Conservation (phyloP, 208 protist species). For the Wallacemonas sp. region DNA sequence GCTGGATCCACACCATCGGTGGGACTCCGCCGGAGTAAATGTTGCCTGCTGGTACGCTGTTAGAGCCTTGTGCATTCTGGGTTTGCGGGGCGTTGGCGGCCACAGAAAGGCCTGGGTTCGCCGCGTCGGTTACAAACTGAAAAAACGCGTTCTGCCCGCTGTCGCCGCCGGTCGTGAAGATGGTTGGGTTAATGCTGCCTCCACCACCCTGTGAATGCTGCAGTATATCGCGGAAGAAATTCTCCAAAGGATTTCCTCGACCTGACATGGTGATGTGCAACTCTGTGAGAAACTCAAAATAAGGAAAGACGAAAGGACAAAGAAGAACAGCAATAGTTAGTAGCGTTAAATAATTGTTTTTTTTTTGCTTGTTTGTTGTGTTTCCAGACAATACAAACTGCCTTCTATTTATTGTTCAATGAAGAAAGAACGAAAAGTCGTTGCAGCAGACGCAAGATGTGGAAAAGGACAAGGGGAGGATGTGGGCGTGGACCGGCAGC, state of each 20-base stretch:
- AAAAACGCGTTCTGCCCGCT: neutral
- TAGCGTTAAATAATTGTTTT: neutral
- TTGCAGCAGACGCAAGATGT: too few relatives aligned
- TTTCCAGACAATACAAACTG: too few relatives aligned
- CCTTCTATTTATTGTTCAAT: too few relatives aligned
- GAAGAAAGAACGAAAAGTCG: too few relatives aligned
- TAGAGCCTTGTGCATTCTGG: neutral
- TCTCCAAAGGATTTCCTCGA: conserved; percentile 8
- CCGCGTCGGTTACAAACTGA: conserved; percentile 4
- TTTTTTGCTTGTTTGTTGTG: neutral
- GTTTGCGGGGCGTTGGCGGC: neutral
- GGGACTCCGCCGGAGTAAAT: conserved; percentile 59
- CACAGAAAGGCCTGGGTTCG: neutral
- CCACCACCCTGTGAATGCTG: conserved; percentile 12
- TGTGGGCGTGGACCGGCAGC: too few relatives aligned
- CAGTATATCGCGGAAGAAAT: conserved; percentile 9
- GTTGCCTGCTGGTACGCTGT: conserved; percentile 18
- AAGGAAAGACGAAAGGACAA: neutral
- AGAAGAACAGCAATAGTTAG: neutral
- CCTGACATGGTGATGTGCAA: neutral
- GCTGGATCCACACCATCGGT: conserved; percentile 66
- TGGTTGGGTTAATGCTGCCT: conserved; percentile 1
- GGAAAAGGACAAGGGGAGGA: too few relatives aligned
- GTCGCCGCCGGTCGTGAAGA: neutral
- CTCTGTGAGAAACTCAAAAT: neutral